Conservation (phyloP, 371 early-diverging fungal species). For the Actinomortierella wolfii region DNA sequence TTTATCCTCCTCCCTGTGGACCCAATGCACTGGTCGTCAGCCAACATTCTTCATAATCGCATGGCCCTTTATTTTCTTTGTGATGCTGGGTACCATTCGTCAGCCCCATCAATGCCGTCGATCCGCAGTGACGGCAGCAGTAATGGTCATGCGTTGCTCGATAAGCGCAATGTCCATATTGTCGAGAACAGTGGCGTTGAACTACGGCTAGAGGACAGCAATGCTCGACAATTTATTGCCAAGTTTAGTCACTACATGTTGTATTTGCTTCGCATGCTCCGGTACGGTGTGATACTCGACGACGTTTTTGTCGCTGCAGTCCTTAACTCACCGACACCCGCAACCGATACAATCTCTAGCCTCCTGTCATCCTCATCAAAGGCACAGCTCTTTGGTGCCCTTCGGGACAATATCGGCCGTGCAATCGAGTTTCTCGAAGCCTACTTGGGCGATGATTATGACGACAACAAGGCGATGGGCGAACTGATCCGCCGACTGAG, state of each 20-base stretch:
- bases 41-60: slow-evolving; percentile 35
- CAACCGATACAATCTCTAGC: no score
- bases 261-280: slow-evolving; percentile 30
- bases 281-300: slow-evolving; percentile 28
- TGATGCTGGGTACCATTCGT: slow-evolving; percentile 1
- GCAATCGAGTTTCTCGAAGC: slow-evolving; percentile 35
- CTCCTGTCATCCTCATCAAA: no score
- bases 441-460: slow-evolving; percentile 25
- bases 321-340: slow-evolving; percentile 18
- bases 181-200: slow-evolving; percentile 25
- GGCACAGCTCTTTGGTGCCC: slow-evolving; percentile 8
- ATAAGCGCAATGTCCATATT: slow-evolving; percentile 27
- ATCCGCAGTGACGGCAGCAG: background rate
- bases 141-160: no score
- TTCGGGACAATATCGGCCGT: slow-evolving; percentile 20
- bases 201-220: slow-evolving; percentile 28
- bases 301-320: slow-evolving; percentile 28
- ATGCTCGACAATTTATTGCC: slow-evolving; percentile 26
- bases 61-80: slow-evolving; percentile 40
- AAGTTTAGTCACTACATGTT: slow-evolving; percentile 38
- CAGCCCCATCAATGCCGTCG: no score
- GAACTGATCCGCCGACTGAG: slow-evolving; percentile 14
- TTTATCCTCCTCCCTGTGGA: slow-evolving; percentile 35
- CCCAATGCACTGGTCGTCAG: slow-evolving; percentile 20
- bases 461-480: slow-evolving; percentile 8